A percentile compares a stretch with the other conserved stretches of the same genome.
These are phyloP conservation scores for Cytospora mali DNA, from an alignment of 2,329 filamentous ascomycete species.

Conservation along the genomic window DNA sequence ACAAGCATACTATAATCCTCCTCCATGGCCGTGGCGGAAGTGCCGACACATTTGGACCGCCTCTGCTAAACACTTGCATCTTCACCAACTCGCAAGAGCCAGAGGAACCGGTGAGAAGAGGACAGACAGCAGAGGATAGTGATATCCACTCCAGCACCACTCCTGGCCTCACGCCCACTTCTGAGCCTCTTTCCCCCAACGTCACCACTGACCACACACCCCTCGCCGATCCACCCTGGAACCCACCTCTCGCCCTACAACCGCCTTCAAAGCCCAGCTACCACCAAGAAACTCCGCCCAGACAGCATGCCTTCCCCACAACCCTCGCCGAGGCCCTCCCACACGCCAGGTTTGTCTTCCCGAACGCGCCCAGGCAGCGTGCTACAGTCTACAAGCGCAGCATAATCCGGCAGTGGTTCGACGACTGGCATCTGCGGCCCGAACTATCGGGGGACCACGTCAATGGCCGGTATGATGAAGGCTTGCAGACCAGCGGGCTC, in stretches of 20 bases:
- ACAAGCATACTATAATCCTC: slow-evolving; percentile 50
- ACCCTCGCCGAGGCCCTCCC: slow-evolving; percentile 42
- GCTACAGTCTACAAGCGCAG: slow-evolving; percentile 43
- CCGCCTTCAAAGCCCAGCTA: background rate
- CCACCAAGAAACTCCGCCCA: background rate
- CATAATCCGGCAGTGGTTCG: slow-evolving; percentile 51
- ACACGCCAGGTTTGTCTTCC: slow-evolving; percentile 53
- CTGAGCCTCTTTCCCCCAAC: background rate
- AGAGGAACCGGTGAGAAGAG: background rate
- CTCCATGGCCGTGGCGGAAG: slow-evolving; percentile 53
- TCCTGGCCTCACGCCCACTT: background rate
- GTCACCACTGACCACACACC: background rate
- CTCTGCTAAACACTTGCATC: slow-evolving; percentile 40
- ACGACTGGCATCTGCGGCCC: slow-evolving; percentile 41
- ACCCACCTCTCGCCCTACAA: background rate
- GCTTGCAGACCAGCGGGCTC: slow-evolving; percentile 45
- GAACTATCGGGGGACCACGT: slow-evolving; percentile 24
- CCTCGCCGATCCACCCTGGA: background rate
- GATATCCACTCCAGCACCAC: background rate
- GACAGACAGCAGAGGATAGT: background rate
- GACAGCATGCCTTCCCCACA: background rate
- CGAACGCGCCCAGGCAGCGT: slow-evolving; percentile 46
- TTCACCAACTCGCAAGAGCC: background rate
- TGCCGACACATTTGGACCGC: slow-evolving; percentile 43
- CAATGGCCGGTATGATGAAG: slow-evolving; percentile 28